These are phyloP conservation scores for Candida multigemmis DNA, from an alignment of 805 yeast genomes.

Conservation along the genomic window DNA sequence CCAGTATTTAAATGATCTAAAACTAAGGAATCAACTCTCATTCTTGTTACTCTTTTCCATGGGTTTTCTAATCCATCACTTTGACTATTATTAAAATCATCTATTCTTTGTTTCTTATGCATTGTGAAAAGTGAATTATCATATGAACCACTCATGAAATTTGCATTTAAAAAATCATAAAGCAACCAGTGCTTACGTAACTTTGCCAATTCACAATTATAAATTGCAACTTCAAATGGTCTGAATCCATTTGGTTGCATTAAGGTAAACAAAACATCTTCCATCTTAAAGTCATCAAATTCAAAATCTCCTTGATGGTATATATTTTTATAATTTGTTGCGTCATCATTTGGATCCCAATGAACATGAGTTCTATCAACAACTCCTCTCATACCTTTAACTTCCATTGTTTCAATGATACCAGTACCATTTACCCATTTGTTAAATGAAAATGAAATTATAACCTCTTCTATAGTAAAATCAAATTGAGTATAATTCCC, in stretches of 20 bases:
- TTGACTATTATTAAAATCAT: conserved; percentile 27
- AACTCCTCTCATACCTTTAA: conserved; percentile 84
- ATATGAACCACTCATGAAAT: conserved; percentile 79
- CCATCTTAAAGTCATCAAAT: conserved; percentile 70
- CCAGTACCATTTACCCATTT: conserved; percentile 92
- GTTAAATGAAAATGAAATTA: conserved; percentile 67
- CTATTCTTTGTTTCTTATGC: conserved; percentile 62
- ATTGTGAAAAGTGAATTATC: conserved; percentile 91
- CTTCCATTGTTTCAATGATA: conserved; percentile 63
- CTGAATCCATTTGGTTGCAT: conserved; percentile 75
- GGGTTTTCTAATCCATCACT: not conserved
- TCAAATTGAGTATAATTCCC: conserved; percentile 97
- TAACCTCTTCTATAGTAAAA: conserved; percentile 76
- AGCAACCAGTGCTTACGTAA: conserved; percentile 91
- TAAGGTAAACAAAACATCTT: conserved; percentile 76
- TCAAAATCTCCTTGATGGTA: conserved; percentile 89
- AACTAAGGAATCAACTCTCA: conserved; percentile 76
- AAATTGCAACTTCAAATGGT: conserved; percentile 82
- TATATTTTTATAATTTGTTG: conserved; percentile 67
- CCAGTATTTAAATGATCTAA: conserved; percentile 89
- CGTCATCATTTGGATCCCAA: conserved; percentile 78
- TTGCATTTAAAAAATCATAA: conserved; percentile 79
- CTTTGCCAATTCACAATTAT: conserved; percentile 70
- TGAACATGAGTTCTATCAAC: conserved; percentile 83
- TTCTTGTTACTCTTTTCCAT: conserved; percentile 50